Percentiles rank a stretch among this genome's conserved stretches.
Evolutionary conservation across 2,329 filamentous ascomycete genomes (phyloP).

Genomic region (Pestalotiopsis fici): DNA sequence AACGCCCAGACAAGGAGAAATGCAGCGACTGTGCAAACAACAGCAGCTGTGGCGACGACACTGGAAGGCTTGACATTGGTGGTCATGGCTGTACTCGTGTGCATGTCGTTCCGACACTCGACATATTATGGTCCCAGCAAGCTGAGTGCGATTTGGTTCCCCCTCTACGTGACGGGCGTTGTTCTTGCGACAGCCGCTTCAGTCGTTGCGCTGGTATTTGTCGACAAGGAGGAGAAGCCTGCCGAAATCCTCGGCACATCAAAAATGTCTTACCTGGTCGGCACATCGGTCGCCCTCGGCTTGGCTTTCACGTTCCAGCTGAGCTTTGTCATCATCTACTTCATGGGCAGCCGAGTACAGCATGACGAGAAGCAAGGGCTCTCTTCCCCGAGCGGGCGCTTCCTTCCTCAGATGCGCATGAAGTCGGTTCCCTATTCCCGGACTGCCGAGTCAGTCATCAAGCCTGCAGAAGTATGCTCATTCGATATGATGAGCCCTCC

Average conservation of each 20-base stretch:
- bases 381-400: slow-evolving; percentile 32
- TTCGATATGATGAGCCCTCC: slow-evolving; percentile 42
- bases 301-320: slow-evolving; percentile 48
- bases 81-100: slow-evolving; percentile 32
- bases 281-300: slow-evolving; percentile 44
- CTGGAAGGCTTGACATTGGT: slow-evolving; percentile 38
- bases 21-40: slow-evolving; percentile 30
- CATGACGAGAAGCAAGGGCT: slow-evolving; percentile 25
- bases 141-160: slow-evolving; percentile 35
- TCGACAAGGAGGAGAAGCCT: slow-evolving; percentile 33
- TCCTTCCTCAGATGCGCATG: slow-evolving; percentile 36
- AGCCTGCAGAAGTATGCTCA: slow-evolving; percentile 32
- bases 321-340: slow-evolving; percentile 47
- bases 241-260: slow-evolving; percentile 33
- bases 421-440: slow-evolving; percentile 56
- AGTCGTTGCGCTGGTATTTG: slow-evolving; percentile 39
- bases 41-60: slow-evolving; percentile 38
- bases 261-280: slow-evolving; percentile 40
- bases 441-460: slow-evolving; percentile 36
- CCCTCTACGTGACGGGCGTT: slow-evolving; percentile 32
- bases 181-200: slow-evolving; percentile 47
- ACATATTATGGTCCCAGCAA: slow-evolving; percentile 20
- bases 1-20: slow-evolving; percentile 34
- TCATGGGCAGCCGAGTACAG: slow-evolving; percentile 37
- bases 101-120: slow-evolving; percentile 27